phyloP scores from a whole-genome alignment of 129 eudicot species.

The Sambucus nigra region DNA sequence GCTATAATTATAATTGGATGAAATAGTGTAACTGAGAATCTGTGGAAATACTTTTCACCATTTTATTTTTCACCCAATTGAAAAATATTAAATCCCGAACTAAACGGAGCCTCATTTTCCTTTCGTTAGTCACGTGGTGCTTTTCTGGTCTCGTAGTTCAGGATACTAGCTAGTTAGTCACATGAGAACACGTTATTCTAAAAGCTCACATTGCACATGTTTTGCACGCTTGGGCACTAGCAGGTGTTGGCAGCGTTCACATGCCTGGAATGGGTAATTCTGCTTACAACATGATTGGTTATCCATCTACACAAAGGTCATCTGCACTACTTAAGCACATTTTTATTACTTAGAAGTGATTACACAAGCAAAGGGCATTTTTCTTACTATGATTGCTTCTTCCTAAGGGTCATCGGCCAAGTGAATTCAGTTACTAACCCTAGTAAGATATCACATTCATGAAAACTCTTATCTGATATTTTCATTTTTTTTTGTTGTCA shows the following conservation, averaged over 20 bases:
- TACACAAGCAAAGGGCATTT: slow-evolving; percentile 30
- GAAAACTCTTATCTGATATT: slow-evolving; percentile 13
- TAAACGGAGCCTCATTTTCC: too few species aligned
- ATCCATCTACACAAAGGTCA: slow-evolving; percentile 99
- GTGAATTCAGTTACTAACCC: slow-evolving; percentile 17
- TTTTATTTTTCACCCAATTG: too few species aligned
- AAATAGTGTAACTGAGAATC: too few species aligned
- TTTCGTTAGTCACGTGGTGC: slow-evolving; percentile 18
- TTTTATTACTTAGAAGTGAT: slow-evolving; percentile 33
- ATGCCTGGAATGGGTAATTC: slow-evolving; percentile 97
- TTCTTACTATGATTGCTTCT: slow-evolving; percentile 23
- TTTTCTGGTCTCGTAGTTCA: slow-evolving; percentile 16
- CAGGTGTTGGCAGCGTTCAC: slow-evolving; percentile 99
- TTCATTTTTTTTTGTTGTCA: slow-evolving; percentile 6
- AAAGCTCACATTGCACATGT: slow-evolving; percentile 94
- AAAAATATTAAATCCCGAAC: too few species aligned
- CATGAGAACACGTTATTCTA: slow-evolving; percentile 56
- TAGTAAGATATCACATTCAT: neutral
- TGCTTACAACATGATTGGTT: slow-evolving; percentile 97
- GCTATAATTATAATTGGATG: too few species aligned
- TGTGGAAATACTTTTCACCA: too few species aligned
- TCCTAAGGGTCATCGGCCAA: slow-evolving; percentile 39
- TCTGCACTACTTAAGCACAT: slow-evolving; percentile 90
- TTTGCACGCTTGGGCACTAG: slow-evolving; percentile 99
- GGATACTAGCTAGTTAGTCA: slow-evolving; percentile 33